Base-by-base conservation (phyloP, 2,329 filamentous ascomycete species). In the Trichoderma asperellum region DNA sequence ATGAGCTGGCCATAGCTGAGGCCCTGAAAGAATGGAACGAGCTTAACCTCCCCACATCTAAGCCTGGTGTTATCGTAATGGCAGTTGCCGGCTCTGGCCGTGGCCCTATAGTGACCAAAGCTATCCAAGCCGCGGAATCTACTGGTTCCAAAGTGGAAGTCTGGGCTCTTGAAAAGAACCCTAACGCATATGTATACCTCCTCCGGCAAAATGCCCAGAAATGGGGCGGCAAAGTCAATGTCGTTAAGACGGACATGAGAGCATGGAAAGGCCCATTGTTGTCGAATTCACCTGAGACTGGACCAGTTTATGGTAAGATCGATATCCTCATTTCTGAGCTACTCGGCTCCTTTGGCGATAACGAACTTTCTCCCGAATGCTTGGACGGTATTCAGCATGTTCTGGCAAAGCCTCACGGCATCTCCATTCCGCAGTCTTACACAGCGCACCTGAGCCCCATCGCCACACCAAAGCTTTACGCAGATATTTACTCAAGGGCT, bases 101-200 rank as follows among this genome's bases (percentile, higher is more conserved):
- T 71, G 96, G 96, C 0, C 96, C 96, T 4, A 86, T 99, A 1
- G 94, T 99, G 16, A 96, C 93, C 1, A 88, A 96, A 60, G 93
- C 93, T 1, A 82, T 99, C 32, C 89, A 89, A 70, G 96, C 96
- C 14, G 95, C 93, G 74, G 85, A 89, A 71, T 86, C 84, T 18
- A 91, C 93, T 1, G 90, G 91, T 1, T 90, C 97, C 4, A 84
- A 89, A 24, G 91, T 98, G 62, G 90, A 94, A 73, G 87, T 96
- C 57, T 98, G 94, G 89, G 96, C 93, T 0, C 89, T 99, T 4
- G 96, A 99, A 81, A 99, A 99, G 86, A 99, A 99, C 80, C 96
- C 93, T 4, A 98, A 99, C 76, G 96, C 96, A 0, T 98, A 95
- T 77, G 94, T 99, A 7, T 90, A 97, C 73, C 87, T 99, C 2